Evolutionary conservation across 768 basidiomycete genomes (phyloP), one percentile per base, ranked within the genome.

Genomic region (Russula dissimulans): DNA sequence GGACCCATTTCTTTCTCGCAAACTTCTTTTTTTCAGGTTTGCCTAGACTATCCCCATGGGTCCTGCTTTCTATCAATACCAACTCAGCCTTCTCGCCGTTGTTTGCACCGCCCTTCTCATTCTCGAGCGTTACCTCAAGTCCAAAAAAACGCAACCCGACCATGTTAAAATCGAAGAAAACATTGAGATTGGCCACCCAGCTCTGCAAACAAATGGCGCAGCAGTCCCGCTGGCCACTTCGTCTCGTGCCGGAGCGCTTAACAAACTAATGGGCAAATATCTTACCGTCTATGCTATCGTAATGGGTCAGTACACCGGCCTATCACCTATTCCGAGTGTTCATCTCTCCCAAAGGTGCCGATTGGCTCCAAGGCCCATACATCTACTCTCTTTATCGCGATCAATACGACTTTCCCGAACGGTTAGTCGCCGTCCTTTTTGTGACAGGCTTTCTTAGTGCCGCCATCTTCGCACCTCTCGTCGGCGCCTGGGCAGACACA

Each of bases 361-460:
- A 89, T 70, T 88, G 87, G 86, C 75, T 89, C 14, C 86, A 89
- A 70, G 88, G 88, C 0, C 88, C 88, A 15, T 89, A 89, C 66
- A 76, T 89, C 0, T 90, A 88, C 66, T 86, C 86, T 15, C 72
- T 89, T 0, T 90, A 89, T 69, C 75, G 77, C 48, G 85, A 87
- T 45, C 84, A 88, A 66, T 86, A 87, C 62, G 71, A 67, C 10
- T 82, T 84, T 67, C 73, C 84, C 0, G 86, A 87, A 68, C 72
- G 82, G 38, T 69, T 80, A 26, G 85, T 90, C 5, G 86, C 87
- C 1, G 67, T 85, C 38, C 75, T 90, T 52, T 90, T 89, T 66
- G 85, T 90, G n/a, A 85, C 84, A 0, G 88, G 88, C 2, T 90
- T 89, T 69, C 65, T 85, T 44, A 83, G 85, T 14, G 88, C 85